phyloP scores from a whole-genome alignment of 331 rosid genomes.

The Prunus yedoensis region DNA sequence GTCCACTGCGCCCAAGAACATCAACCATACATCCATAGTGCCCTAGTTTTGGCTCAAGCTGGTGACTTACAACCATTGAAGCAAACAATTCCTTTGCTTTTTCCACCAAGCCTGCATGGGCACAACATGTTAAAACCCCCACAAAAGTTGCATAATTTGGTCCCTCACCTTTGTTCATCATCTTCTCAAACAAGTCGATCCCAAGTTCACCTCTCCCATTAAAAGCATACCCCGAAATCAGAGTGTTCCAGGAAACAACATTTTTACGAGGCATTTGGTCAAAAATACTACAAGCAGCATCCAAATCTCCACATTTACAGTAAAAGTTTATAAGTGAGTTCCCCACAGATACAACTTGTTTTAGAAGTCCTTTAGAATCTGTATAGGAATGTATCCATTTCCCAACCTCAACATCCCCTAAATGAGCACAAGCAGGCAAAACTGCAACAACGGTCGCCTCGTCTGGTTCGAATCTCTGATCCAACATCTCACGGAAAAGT shows the following conservation, averaged over 20 bases:
- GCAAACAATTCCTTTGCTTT: slow-evolving; percentile 30
- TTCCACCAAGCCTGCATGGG: slow-evolving; percentile 36
- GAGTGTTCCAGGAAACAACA: slow-evolving; percentile 24
- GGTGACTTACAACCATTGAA: slow-evolving; percentile 17
- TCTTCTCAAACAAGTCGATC: slow-evolving; percentile 25
- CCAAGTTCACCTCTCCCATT: slow-evolving; percentile 35
- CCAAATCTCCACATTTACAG: slow-evolving; percentile 30
- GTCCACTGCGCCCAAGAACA: slow-evolving; percentile 34
- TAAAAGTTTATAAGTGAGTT: slow-evolving; percentile 25
- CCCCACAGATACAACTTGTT: slow-evolving; percentile 19
- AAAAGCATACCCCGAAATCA: slow-evolving; percentile 34
- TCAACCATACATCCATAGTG: slow-evolving; percentile 45
- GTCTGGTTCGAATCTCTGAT: slow-evolving; percentile 24
- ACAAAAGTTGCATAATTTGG: slow-evolving; percentile 28
- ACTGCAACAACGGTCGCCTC: slow-evolving; percentile 30
- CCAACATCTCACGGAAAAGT: slow-evolving; percentile 25
- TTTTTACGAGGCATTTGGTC: slow-evolving; percentile 13
- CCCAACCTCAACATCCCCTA: slow-evolving; percentile 28
- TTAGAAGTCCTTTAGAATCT: slow-evolving; percentile 15
- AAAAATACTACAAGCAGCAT: slow-evolving; percentile 17
- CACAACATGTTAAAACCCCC: slow-evolving; percentile 31
- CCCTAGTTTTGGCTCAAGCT: slow-evolving; percentile 36
- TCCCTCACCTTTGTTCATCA: slow-evolving; percentile 15
- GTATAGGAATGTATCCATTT: slow-evolving; percentile 28
- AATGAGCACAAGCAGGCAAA: slow-evolving; percentile 35